Conservation (phyloP, 208 protist species). For the Balamuthia mandrillaris region DNA sequence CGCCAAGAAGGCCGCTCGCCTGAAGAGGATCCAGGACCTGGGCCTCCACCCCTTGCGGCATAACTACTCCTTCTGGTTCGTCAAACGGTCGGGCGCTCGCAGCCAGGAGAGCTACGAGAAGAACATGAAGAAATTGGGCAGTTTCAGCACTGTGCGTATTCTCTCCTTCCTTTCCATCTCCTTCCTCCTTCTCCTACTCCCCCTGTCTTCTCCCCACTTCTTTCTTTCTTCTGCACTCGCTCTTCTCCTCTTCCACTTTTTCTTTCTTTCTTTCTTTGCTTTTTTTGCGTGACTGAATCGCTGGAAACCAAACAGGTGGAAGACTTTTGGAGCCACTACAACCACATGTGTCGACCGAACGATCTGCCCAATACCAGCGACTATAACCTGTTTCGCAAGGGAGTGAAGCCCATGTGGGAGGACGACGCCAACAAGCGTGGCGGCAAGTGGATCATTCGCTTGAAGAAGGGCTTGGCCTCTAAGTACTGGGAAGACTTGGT, state of each 20-base stretch:
- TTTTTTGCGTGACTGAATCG: not conserved
- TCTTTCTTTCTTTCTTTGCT: not conserved
- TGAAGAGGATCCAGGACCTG: no score
- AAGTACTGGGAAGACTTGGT: conserved; percentile 73
- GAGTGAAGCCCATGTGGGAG: conserved; percentile 79
- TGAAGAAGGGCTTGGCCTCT: conserved; percentile 62
- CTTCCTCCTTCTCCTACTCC: no score
- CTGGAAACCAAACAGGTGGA: conserved; percentile 47
- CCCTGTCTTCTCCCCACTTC: not conserved
- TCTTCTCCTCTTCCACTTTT: not conserved
- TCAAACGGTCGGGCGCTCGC: conserved; percentile 1
- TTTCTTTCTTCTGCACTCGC: not conserved
- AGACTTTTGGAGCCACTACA: conserved; percentile 74
- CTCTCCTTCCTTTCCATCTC: no score
- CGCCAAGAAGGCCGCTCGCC: no score
- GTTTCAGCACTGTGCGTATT: not conserved
- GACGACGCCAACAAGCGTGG: conserved; percentile 71
- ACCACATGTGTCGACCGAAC: conserved; percentile 65
- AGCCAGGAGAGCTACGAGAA: conserved; percentile 31
- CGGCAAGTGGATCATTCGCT: conserved; percentile 75
- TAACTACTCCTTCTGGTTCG: conserved; percentile 34
- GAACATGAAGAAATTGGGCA: conserved; percentile 18
- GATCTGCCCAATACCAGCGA: conserved; percentile 64
- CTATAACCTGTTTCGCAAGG: conserved; percentile 76
- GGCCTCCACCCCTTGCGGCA: not conserved